phyloP scores from a whole-genome alignment of 1,284 basidiomycete genomes.

The Leucoagaricus sp. region DNA sequence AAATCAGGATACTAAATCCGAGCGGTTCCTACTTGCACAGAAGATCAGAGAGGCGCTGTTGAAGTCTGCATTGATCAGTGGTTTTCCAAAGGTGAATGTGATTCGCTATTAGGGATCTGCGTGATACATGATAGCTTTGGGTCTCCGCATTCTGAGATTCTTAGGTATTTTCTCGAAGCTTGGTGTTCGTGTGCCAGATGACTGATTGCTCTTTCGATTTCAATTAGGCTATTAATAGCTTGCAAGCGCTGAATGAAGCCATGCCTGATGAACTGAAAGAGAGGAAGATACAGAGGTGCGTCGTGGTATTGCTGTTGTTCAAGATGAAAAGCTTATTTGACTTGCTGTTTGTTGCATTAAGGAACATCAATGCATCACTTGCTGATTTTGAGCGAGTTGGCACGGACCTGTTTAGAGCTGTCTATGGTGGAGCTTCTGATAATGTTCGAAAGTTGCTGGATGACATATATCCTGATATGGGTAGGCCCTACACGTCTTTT shows the following conservation, averaged over 20 bases:
- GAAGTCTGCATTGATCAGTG: conserved; percentile 54
- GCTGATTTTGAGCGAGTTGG: conserved; percentile 45
- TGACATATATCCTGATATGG: conserved; percentile 58
- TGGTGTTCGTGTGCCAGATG: not conserved
- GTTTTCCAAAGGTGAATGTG: conserved; percentile 48
- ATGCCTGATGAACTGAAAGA: conserved; percentile 44
- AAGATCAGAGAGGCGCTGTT: conserved; percentile 58
- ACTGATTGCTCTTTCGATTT: not conserved
- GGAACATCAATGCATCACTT: conserved; percentile 38
- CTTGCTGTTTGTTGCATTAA: conserved; percentile 20
- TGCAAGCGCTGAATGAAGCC: conserved; percentile 40
- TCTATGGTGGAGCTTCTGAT: conserved; percentile 53
- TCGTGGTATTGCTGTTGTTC: not conserved
- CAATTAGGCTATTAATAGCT: conserved; percentile 48
- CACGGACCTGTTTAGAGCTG: conserved; percentile 39
- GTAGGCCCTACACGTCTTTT: conserved; percentile 28
- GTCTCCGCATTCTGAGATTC: not conserved
- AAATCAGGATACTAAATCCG: conserved; percentile 27
- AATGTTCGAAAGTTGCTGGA: conserved; percentile 43
- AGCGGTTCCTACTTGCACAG: conserved; percentile 42
- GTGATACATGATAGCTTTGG: not conserved
- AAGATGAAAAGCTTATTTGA: not conserved
- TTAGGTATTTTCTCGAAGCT: not conserved
- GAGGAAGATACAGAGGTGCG: conserved; percentile 37
- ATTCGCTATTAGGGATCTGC: not conserved